phyloP scores from a whole-genome alignment of 2,329 filamentous ascomycete species.

The Phialocephala subalpina region DNA sequence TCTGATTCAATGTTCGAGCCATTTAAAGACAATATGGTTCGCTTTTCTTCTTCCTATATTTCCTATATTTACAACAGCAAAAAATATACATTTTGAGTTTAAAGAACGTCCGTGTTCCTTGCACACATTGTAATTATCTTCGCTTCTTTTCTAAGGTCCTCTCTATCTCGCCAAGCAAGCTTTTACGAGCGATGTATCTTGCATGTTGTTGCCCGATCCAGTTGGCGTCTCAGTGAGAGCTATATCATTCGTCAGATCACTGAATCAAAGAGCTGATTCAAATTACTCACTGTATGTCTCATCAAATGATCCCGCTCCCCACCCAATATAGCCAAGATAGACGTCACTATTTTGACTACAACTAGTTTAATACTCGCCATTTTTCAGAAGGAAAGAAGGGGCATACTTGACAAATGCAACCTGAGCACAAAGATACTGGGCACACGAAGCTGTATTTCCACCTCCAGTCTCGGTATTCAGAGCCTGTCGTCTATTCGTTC shows the following conservation, averaged over 20 bases:
- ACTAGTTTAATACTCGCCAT: background rate
- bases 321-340: constrained; percentile 47
- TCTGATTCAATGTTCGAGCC: background rate
- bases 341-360: constrained; percentile 44
- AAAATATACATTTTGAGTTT: background rate
- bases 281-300: constrained; percentile 32
- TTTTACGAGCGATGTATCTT: constrained; percentile 36
- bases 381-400: background rate
- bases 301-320: constrained; percentile 47
- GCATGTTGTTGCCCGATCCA: constrained; percentile 28
- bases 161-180: constrained; percentile 34
- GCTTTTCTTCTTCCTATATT: background rate
- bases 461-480: constrained; percentile 60
- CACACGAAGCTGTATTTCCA: constrained; percentile 33
- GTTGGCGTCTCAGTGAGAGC: constrained; percentile 35
- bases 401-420: constrained; percentile 31
- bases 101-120: background rate
- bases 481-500: constrained; percentile 55
- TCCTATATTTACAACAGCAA: background rate
- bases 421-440: constrained; percentile 36
- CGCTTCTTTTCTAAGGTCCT: background rate
- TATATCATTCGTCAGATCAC: constrained; percentile 16
- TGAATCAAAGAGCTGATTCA: too few relatives aligned
- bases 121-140: background rate
- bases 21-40: background rate